A percentile compares a stretch with the other conserved stretches of the same genome.
Conservation (phyloP, 2,329 filamentous ascomycete genomes). For the Diatrype stigma region DNA sequence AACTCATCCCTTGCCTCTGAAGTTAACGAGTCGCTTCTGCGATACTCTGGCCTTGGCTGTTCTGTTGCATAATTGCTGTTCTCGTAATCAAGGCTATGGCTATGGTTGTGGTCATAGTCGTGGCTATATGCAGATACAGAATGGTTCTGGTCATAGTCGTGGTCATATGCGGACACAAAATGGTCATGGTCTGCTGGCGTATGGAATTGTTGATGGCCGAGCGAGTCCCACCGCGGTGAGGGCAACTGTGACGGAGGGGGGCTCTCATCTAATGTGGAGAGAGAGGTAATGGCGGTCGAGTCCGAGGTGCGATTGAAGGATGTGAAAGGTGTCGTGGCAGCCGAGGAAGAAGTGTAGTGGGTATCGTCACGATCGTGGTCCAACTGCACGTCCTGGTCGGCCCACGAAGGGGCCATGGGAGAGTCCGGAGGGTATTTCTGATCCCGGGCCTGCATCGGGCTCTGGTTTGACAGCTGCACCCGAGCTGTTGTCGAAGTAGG, state of each 20-base stretch:
- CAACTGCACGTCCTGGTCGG: not conserved
- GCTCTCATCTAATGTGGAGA: not conserved
- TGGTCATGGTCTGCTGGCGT: not conserved
- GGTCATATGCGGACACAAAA: not conserved
- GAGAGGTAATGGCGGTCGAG: not conserved
- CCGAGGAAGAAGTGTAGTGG: not conserved
- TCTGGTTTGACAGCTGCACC: not conserved
- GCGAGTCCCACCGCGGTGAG: not conserved
- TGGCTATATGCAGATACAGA: not conserved
- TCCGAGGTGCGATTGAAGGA: not conserved
- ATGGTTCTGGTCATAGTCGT: not conserved
- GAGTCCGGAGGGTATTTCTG: not conserved
- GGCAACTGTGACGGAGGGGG: constrained; percentile 1
- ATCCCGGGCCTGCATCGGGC: not conserved
- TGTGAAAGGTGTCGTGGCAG: not conserved
- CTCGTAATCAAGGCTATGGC: not conserved
- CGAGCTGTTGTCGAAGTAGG: not conserved
- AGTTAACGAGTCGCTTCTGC: not conserved
- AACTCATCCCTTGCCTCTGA: constrained; percentile 5
- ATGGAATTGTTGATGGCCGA: not conserved
- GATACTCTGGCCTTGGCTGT: not conserved
- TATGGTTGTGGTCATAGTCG: not conserved
- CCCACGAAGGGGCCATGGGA: not conserved
- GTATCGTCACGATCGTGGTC: not conserved
- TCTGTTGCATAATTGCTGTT: not conserved